These are phyloP conservation scores for Hebeloma cylindrosporum DNA, from an alignment of 768 basidiomycete species.

Conservation along the genomic window DNA sequence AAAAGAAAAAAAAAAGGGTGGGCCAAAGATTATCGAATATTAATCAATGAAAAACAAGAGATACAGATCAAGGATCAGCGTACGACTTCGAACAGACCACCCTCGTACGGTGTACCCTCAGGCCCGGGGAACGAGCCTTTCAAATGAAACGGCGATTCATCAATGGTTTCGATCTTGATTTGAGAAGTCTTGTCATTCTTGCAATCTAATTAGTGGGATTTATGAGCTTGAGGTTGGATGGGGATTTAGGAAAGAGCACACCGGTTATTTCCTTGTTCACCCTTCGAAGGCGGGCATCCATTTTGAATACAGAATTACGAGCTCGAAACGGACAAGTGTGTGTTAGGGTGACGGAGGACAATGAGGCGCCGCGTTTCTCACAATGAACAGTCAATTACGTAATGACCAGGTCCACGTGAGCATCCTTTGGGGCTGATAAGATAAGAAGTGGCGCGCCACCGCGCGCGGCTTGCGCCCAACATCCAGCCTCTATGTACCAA, in stretches of 20 bases:
- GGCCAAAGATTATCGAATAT: background rate
- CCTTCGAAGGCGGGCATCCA: slow-evolving; percentile 87
- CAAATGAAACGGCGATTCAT: slow-evolving; percentile 89
- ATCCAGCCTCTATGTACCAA: too few species aligned
- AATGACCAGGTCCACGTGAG: too few species aligned
- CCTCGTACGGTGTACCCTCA: slow-evolving; percentile 90
- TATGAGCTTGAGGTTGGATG: slow-evolving; percentile 6
- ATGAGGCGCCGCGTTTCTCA: too few species aligned
- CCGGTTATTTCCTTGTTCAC: slow-evolving; percentile 95
- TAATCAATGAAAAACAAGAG: background rate
- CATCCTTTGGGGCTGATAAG: too few species aligned
- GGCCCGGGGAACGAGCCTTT: slow-evolving; percentile 91
- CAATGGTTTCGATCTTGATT: slow-evolving; percentile 84
- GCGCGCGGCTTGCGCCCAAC: too few species aligned
- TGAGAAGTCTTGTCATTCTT: slow-evolving; percentile 92
- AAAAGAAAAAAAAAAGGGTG: slow-evolving; percentile 2
- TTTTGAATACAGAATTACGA: slow-evolving; percentile 29
- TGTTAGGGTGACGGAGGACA: slow-evolving; percentile 1
- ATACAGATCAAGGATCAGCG: slow-evolving; percentile 32
- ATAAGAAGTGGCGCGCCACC: too few species aligned
- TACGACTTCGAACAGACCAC: slow-evolving; percentile 89
- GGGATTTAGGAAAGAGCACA: slow-evolving; percentile 26
- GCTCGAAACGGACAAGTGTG: background rate
- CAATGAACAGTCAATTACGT: too few species aligned
- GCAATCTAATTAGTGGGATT: slow-evolving; percentile 59